Conservation (phyloP, 2,329 filamentous ascomycete species). For the Hypoxylon sp. region DNA sequence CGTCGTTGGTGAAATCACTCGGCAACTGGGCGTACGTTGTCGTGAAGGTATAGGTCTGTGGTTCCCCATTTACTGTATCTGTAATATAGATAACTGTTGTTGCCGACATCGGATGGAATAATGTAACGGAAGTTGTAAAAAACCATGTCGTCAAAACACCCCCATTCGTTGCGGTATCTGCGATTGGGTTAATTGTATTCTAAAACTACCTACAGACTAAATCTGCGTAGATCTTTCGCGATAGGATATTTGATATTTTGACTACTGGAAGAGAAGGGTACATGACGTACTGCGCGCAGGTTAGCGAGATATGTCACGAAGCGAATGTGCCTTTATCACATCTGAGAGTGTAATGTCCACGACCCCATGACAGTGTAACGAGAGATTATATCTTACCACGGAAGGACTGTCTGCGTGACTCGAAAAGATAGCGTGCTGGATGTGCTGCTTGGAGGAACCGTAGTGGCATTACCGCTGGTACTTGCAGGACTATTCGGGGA, state of each 20-base stretch:
- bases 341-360: neutral
- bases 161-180: constrained; percentile 2
- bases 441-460: too few species aligned
- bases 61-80: neutral
- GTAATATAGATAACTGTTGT: constrained; percentile 21
- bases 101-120: constrained; percentile 19
- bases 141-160: constrained; percentile 12
- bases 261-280: neutral
- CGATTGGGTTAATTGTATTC: neutral
- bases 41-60: constrained; percentile 12
- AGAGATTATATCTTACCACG: too few species aligned
- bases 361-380: too few species aligned
- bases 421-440: too few species aligned
- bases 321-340: neutral
- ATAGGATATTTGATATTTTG: neutral
- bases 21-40: constrained; percentile 29
- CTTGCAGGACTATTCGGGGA: too few species aligned
- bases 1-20: neutral
- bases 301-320: neutral
- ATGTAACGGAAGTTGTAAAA: constrained; percentile 11
- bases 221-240: neutral
- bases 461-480: too few species aligned
- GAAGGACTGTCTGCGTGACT: too few species aligned
- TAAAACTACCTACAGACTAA: too few species aligned
- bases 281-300: neutral